Evolutionary conservation across 2,329 filamentous ascomycete genomes (phyloP).

Genomic region (Cordyceps pruinosa): DNA sequence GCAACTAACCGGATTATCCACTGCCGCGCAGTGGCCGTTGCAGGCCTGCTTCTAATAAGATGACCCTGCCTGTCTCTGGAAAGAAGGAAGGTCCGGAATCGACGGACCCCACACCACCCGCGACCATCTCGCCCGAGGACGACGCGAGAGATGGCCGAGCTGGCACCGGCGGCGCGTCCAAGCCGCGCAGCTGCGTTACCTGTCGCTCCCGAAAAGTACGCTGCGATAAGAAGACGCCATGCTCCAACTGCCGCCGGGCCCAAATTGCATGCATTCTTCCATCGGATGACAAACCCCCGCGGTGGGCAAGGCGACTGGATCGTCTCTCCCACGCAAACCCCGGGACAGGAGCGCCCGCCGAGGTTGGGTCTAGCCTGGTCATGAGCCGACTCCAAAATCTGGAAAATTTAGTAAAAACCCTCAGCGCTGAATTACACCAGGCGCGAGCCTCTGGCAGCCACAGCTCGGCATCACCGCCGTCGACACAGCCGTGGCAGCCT

Average conservation of each 20-base stretch:
- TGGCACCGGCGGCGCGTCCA: conserved; percentile 13
- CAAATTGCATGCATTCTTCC: conserved; percentile 46
- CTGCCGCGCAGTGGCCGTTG: neutral
- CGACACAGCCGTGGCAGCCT: conserved; percentile 20
- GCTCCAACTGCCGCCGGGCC: conserved; percentile 48
- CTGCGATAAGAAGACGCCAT: conserved; percentile 50
- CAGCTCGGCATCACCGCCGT: conserved; percentile 16
- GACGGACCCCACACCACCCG: neutral
- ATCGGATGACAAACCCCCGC: conserved; percentile 41
- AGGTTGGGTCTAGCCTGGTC: conserved; percentile 29
- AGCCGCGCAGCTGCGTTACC: conserved; percentile 41
- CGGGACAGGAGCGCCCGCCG: conserved; percentile 27
- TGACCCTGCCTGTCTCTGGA: neutral
- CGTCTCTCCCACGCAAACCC: conserved; percentile 26
- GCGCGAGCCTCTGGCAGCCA: conserved; percentile 25
- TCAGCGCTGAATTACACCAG: conserved; percentile 38
- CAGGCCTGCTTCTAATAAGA: neutral
- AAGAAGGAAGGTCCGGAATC: neutral
- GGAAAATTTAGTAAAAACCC: conserved; percentile 44
- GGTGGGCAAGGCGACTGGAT: conserved; percentile 48
- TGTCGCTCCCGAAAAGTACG: conserved; percentile 51
- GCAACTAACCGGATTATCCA: neutral
- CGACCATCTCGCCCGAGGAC: conserved; percentile 18
- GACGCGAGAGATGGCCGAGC: neutral
- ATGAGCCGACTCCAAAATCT: conserved; percentile 44